These are phyloP conservation scores for Aureobasidium vineae DNA, from an alignment of 2,329 filamentous ascomycete genomes.

Conservation along the genomic window DNA sequence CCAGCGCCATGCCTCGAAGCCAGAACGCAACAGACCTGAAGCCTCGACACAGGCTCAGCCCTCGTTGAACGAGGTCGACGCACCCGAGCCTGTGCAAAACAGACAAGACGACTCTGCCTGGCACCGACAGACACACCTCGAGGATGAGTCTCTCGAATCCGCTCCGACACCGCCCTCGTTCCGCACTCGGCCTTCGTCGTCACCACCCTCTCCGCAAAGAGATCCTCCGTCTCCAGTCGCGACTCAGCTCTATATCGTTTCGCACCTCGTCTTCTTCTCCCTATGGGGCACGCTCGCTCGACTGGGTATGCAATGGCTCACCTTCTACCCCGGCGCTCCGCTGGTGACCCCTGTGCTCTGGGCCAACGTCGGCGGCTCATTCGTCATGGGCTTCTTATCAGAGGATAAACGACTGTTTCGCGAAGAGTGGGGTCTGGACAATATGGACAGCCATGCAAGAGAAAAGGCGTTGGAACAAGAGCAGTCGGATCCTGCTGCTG, in stretches of 20 bases:
- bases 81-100: slow-evolving; percentile 29
- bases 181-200: slow-evolving; percentile 25
- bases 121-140: slow-evolving; percentile 18
- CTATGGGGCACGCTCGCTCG: slow-evolving; percentile 80
- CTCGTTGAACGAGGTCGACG: slow-evolving; percentile 28
- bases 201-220: not conserved
- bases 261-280: slow-evolving; percentile 82
- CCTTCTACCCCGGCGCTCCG: slow-evolving; percentile 74
- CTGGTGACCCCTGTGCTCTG: slow-evolving; percentile 73
- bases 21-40: not conserved
- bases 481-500: slow-evolving; percentile 40
- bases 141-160: slow-evolving; percentile 49
- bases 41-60: not conserved
- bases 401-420: slow-evolving; percentile 77
- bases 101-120: slow-evolving; percentile 2
- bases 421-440: slow-evolving; percentile 58
- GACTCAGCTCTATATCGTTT: slow-evolving; percentile 61
- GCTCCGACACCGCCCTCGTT: slow-evolving; percentile 37
- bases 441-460: slow-evolving; percentile 11
- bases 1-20: not conserved
- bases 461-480: slow-evolving; percentile 41
- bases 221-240: slow-evolving; percentile 30
- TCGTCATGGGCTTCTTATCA: slow-evolving; percentile 80
- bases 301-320: slow-evolving; percentile 75
- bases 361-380: slow-evolving; percentile 80